Conservation (phyloP, 768 basidiomycete species). For the Termitomyces sp. region DNA sequence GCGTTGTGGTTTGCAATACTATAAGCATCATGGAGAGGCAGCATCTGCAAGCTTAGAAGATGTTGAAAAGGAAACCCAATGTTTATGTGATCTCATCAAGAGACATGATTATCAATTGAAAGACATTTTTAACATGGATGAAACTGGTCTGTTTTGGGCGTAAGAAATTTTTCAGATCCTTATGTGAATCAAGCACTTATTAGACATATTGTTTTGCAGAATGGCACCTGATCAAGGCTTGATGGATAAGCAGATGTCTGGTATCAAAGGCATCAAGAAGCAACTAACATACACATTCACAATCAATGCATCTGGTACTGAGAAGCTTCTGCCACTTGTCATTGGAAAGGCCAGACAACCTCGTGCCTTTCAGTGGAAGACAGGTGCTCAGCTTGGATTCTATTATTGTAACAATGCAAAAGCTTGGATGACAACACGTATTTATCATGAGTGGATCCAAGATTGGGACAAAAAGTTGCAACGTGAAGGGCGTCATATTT, state of each 20-base stretch:
- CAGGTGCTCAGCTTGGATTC: too few relatives aligned
- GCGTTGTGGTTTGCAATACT: constrained; percentile 19
- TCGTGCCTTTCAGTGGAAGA: too few relatives aligned
- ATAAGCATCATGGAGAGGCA: constrained; percentile 30
- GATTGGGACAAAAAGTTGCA: too few relatives aligned
- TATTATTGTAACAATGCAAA: too few relatives aligned
- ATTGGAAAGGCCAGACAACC: too few relatives aligned
- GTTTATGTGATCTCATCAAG: constrained; percentile 23
- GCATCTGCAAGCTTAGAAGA: constrained; percentile 19
- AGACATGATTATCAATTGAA: too few relatives aligned
- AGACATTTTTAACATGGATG: too few relatives aligned
- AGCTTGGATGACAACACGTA: too few relatives aligned
- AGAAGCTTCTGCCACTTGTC: neutral
- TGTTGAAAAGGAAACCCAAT: constrained; percentile 21
- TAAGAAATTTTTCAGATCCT: too few relatives aligned
- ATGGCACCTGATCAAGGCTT: neutral
- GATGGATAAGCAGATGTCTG: neutral
- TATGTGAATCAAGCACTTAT: neutral
- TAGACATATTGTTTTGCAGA: neutral
- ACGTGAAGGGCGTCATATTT: too few relatives aligned
- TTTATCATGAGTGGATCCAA: too few relatives aligned
- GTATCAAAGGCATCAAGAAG: neutral
- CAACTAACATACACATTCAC: neutral
- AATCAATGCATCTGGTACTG: neutral
- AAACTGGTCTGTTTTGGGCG: too few relatives aligned